phyloP scores from a whole-genome alignment of 2,329 filamentous ascomycete species.

The Fusarium protoensiforme region DNA sequence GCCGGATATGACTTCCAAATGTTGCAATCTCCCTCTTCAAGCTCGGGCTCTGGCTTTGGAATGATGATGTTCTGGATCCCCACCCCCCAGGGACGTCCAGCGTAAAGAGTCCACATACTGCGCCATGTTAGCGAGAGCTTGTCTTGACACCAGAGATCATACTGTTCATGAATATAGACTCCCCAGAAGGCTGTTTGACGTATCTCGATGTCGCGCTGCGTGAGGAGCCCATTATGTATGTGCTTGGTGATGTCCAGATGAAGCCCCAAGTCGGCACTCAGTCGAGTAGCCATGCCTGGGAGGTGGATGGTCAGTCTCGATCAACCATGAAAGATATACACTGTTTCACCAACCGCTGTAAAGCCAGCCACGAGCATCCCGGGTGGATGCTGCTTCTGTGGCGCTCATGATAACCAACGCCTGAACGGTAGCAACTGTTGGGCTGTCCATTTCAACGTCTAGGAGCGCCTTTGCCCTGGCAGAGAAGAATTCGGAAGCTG shows the following conservation, averaged over 20 bases:
- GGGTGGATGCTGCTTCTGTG: slow-evolving; percentile 28
- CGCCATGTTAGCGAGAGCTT: not conserved
- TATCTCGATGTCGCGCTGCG: slow-evolving; percentile 14
- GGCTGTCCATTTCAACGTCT: slow-evolving; percentile 38
- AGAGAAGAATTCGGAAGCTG: slow-evolving; percentile 33
- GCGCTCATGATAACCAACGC: slow-evolving; percentile 37
- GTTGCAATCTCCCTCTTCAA: not conserved
- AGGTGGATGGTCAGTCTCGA: not conserved
- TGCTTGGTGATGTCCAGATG: slow-evolving; percentile 25
- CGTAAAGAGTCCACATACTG: slow-evolving; percentile 32
- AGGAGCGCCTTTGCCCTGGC: slow-evolving; percentile 33
- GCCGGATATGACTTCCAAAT: slow-evolving; percentile 7
- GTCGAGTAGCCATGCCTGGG: slow-evolving; percentile 25
- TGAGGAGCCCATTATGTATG: slow-evolving; percentile 2
- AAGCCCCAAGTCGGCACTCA: slow-evolving; percentile 29
- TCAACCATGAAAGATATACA: not conserved
- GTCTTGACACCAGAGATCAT: not conserved
- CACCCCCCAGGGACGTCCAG: slow-evolving; percentile 31
- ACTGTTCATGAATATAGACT: slow-evolving; percentile 26
- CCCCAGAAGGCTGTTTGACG: slow-evolving; percentile 29
- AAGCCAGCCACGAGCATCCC: slow-evolving; percentile 38
- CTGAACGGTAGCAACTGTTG: slow-evolving; percentile 35
- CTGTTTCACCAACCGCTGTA: slow-evolving; percentile 33
- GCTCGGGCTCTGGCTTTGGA: not conserved
- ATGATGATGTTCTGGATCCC: slow-evolving; percentile 31